Base-by-base conservation (phyloP, 441 rosid species). In the Geranium incanum region DNA sequence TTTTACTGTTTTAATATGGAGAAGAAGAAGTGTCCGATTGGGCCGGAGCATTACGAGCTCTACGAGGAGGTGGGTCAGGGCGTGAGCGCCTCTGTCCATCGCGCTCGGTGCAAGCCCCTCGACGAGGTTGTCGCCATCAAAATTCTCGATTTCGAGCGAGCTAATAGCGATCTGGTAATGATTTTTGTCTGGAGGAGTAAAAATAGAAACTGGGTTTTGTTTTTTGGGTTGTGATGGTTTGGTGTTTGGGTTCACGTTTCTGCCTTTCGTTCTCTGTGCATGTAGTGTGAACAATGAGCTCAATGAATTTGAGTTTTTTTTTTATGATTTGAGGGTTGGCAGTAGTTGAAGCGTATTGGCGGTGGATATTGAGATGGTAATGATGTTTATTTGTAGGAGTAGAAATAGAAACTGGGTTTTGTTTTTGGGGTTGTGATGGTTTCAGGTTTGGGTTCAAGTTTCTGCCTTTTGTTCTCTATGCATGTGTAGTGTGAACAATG, bases 131-230 rank as follows among this genome's bases (percentile, higher is more conserved):
- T 94, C 69, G 97, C 98, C 15, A 86, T 94, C 76, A 94, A 94
- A 89, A 91, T 94, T 76, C 95, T 94, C 55, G 98, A 94, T 78
- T 94, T 94, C 66, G 98, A 94, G 79, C 94, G 98, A 21, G 89
- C 88, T 68, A 92, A 92, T 71, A 81, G 84, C 76, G 97, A 94
- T 78, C 85, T 94, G 92, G 98, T 93, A 81, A 67, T 62, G 48
- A 3, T 69, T 0, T 50, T 28, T 19, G 37, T 59, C 64, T 50
- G 45, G 9, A 39, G 45, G 6, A 39, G 9, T 39, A 8, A 4
- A 39, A 39, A 39, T 39, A 1, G 45, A 39, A 39, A 39, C 3
- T 39, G 45, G 6, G 45, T 5, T 39, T 39, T 5, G 45, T 39
- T 39, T 39, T 8, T 39, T 5, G 9, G 9, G 9, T 39, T 39